Conservation (phyloP, 2,329 filamentous ascomycete genomes). For the Ophiocordyceps camponoti-floridani region DNA sequence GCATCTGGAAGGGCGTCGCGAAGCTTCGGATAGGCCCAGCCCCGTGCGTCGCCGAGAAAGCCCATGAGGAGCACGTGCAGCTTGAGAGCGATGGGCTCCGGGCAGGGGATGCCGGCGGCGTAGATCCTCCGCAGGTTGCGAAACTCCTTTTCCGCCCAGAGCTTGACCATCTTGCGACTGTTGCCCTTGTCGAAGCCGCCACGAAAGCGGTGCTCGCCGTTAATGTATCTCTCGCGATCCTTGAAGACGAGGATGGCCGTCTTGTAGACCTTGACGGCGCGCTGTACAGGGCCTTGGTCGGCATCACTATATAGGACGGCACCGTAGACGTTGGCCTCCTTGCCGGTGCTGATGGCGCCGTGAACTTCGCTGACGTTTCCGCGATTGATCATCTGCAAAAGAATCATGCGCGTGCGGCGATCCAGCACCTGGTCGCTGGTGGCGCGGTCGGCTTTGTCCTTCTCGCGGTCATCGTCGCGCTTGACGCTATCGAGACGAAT, state of each 20-base stretch:
- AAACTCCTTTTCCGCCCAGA: conserved; percentile 98
- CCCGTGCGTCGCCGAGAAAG: conserved; percentile 75
- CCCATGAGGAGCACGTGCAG: conserved; percentile 93
- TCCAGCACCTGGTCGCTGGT: conserved; percentile 92
- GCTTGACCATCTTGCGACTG: conserved; percentile 91
- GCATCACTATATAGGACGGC: conserved; percentile 48
- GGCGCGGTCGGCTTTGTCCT: conserved; percentile 83
- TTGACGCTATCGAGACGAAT: conserved; percentile 58
- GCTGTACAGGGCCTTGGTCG: conserved; percentile 41
- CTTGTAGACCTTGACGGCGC: conserved; percentile 98
- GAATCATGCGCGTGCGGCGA: conserved; percentile 83
- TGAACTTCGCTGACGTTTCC: conserved; percentile 81
- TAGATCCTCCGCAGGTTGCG: conserved; percentile 78
- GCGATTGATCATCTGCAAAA: conserved; percentile 90
- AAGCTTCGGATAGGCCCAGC: conserved; percentile 73
- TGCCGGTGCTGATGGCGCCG: conserved; percentile 88
- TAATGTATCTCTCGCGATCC: conserved; percentile 89
- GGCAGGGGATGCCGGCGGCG: conserved; percentile 71
- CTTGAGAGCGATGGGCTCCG: conserved; percentile 74
- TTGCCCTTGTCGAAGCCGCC: conserved; percentile 85
- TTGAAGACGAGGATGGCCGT: conserved; percentile 96
- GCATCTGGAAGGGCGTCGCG: conserved; percentile 65
- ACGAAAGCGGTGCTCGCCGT: conserved; percentile 83
- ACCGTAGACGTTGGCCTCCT: conserved; percentile 96
- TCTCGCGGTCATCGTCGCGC: conserved; percentile 32